These are phyloP conservation scores for Penicillium verrucosum DNA, from an alignment of 2,329 filamentous ascomycete genomes.

Conservation along the genomic window DNA sequence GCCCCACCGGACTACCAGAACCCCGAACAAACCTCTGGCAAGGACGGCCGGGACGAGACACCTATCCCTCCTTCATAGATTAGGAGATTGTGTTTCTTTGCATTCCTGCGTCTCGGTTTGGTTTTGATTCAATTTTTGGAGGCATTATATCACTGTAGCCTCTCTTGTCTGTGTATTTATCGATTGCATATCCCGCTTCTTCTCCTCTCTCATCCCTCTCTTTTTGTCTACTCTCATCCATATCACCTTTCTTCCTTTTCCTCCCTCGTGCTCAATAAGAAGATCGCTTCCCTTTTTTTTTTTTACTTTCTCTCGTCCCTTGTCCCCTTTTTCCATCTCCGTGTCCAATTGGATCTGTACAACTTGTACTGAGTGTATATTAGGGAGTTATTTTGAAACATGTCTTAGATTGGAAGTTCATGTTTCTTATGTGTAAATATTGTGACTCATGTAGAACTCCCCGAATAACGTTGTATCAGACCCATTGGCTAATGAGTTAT, in stretches of 20 bases:
- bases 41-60: slow-evolving; percentile 37
- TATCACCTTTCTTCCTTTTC: slow-evolving; percentile 14
- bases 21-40: slow-evolving; percentile 41
- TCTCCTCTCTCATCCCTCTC: slow-evolving; percentile 22
- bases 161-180: slow-evolving; percentile 25
- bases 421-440: not conserved
- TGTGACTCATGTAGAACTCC: not conserved
- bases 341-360: slow-evolving; percentile 4
- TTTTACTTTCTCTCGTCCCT: not conserved
- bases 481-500: too few relatives aligned
- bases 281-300: slow-evolving; percentile 15
- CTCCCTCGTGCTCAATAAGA: slow-evolving; percentile 28
- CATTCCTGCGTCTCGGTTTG: slow-evolving; percentile 18
- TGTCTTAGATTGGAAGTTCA: not conserved
- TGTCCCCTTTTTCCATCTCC: slow-evolving; percentile 3
- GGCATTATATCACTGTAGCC: slow-evolving; percentile 28
- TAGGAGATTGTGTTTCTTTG: slow-evolving; percentile 1
- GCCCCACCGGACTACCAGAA: slow-evolving; percentile 50
- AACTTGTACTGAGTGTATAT: slow-evolving; percentile 27
- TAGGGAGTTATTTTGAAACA: slow-evolving; percentile 17
- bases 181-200: slow-evolving; percentile 20
- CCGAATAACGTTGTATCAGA: not conserved
- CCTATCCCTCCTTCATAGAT: slow-evolving; percentile 23
- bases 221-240: slow-evolving; percentile 10
- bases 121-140: slow-evolving; percentile 23